Evolutionary conservation across 2,329 filamentous ascomycete species (phyloP), one percentile per base, ranked within the genome.

Genomic region (Xylaria sp.): DNA sequence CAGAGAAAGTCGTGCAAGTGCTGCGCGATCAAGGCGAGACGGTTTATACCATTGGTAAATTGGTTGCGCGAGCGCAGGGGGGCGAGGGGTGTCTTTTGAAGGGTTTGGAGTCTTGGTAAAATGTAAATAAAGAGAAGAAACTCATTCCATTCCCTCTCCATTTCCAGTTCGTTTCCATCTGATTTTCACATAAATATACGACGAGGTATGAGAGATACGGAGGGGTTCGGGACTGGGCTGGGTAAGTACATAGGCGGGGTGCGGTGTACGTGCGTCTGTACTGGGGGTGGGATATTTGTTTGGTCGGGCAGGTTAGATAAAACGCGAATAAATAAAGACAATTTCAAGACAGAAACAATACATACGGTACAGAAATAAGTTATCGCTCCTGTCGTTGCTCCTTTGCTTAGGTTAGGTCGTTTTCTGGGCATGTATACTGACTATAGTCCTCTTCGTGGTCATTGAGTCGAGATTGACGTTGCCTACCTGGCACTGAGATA

Each of bases 11-110:
- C 1, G 84, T 84, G 23, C 81, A 84, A 62, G 83, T 88, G 54
- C 83, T 98, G 25, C 85, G 89, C 76, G 84, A 83, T 32, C 85
- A 88, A 55, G 93, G 93, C 18, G 94, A 98, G 85, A 90, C 84
- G 68, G 93, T 97, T 3, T 94, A 88, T 78, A 86, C 83, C 32
- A 89, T 98, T 70, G 96, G 95, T 18, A 87, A 84, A 76, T 84
- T 99, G 72, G 86, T 91, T 50, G 81, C 85, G 71, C 87, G 90
- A 74, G 76, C 78, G 5, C 82, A 80, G 32, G 82, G 82, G 12
- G 81, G 73, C 20, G 84, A 90, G 75, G 89, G 87, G 2, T 93
- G 92, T 77, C 81, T 90, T 28, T 80, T 94, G 68, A 84, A 82
- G 70, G 89, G 90, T 64, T 81, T 93, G 65, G 81, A 82, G 59